Base-by-base conservation (phyloP, 768 basidiomycete species). In the Kwoniella dendrophila region DNA sequence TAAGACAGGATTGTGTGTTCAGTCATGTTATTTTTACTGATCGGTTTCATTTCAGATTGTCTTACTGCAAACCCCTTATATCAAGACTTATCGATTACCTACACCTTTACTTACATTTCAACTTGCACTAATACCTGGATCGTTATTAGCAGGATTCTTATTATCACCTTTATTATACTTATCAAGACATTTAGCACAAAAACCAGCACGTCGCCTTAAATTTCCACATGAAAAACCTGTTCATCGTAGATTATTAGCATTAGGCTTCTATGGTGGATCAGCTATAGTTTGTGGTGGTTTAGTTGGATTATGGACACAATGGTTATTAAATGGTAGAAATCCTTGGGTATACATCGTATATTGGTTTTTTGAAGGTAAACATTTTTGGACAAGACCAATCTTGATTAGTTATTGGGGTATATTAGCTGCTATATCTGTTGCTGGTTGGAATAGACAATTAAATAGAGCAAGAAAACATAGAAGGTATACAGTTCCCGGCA, bases 51-150 rank as follows among this genome's bases (percentile, higher is more conserved):
- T 20, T 16, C 68, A 91, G 92, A 87, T 90, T 54, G 88, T 86
- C 86, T 90, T 89, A 22, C 79, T 85, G 48, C 86, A 86, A 26
- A 92, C 87, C 10, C 85, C 86, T 0, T 92, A 87, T 77, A 89
- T 95, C 81, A 89, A 90, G 76, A 95, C 95, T 0, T 96, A 90
- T 74, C 88, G 95, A 40, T 82, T 93, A 4, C 93, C 96, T 10
- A 95, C 90, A 2, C 95, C 96, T 11, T 83, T 98, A 18, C 84
- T 98, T 51, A 85, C 88, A 40, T 94, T 92, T 79, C 96, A 98
- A 74, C 83, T 94, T 41, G 91, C 96, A 1, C 84, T 98, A 47
- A 89, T 99, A 48, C 90, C 89, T 3, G 96, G 96, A 24, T 88
- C 92, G 0, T 85, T 98, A 59, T 81, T 98, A 32, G 87, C 87